These are phyloP conservation scores for Gracilariopsis chorda DNA, from an alignment of 23 red algal species.

Conservation along the genomic window DNA sequence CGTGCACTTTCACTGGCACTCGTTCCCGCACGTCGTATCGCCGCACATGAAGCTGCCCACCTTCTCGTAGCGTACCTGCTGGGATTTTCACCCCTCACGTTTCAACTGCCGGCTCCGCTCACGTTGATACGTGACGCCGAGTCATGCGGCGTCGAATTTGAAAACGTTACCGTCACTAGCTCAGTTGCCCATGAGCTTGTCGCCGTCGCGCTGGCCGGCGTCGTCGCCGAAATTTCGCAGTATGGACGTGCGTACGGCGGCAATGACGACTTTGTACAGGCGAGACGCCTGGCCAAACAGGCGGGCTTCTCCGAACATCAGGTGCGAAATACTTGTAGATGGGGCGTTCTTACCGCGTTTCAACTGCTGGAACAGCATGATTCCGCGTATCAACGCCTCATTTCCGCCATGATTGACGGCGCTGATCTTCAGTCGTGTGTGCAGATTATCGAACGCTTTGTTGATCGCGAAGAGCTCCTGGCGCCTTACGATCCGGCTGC, in stretches of 20 bases:
- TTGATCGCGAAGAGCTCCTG: not conserved
- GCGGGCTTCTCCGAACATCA: not conserved
- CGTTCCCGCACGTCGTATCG: not conserved
- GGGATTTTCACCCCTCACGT: not conserved
- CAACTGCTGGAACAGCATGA: slow-evolving; percentile 18
- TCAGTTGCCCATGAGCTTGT: not conserved
- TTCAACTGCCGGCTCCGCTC: not conserved
- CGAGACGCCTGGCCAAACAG: not conserved
- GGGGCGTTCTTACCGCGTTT: slow-evolving; percentile 22
- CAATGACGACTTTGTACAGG: slow-evolving; percentile 19
- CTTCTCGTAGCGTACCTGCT: slow-evolving; percentile 37
- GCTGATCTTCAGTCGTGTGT: not conserved
- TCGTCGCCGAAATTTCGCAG: not conserved
- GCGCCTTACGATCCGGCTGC: not conserved
- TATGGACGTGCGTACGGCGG: slow-evolving; percentile 16
- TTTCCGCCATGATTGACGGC: not conserved
- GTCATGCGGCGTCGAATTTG: not conserved
- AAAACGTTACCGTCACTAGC: not conserved
- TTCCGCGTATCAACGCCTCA: not conserved
- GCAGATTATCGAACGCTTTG: not conserved
- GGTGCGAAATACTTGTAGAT: too few relatives aligned
- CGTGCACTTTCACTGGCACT: not conserved
- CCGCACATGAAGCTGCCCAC: slow-evolving; percentile 43
- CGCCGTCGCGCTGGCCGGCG: slow-evolving; percentile 30
- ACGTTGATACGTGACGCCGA: not conserved